Evolutionary conservation across 805 yeast species (phyloP).

Genomic region (Saccharomycopsis sp.): DNA sequence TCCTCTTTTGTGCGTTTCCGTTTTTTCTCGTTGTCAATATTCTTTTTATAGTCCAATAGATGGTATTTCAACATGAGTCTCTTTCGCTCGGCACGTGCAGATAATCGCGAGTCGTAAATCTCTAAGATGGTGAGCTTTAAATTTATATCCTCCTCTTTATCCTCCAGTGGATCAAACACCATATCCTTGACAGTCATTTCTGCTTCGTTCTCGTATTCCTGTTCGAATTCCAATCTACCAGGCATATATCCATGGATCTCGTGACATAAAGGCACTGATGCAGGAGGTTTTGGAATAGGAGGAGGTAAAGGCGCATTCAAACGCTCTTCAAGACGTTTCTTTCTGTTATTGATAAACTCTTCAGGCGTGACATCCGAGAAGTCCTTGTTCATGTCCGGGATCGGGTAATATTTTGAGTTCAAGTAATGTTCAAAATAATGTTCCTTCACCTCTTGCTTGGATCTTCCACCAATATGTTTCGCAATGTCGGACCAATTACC

Average conservation of each 20-base stretch:
- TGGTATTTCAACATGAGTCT: constrained; percentile 70
- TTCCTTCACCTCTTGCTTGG: constrained; percentile 82
- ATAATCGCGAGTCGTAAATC: constrained; percentile 82
- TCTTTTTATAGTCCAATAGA: constrained; percentile 77
- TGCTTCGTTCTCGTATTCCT: constrained; percentile 95
- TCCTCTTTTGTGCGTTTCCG: constrained; percentile 69
- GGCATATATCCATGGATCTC: constrained; percentile 99
- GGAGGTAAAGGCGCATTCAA: constrained; percentile 68
- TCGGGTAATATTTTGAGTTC: constrained; percentile 67
- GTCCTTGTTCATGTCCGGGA: constrained; percentile 76
- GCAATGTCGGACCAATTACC: constrained; percentile 99
- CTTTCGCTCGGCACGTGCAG: constrained; percentile 90
- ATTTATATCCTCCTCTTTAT: constrained; percentile 80
- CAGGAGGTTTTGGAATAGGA: constrained; percentile 81
- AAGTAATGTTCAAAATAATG: constrained; percentile 76
- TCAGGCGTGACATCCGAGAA: constrained; percentile 56
- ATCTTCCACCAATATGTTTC: constrained; percentile 88
- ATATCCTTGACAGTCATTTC: constrained; percentile 91
- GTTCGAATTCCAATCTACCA: constrained; percentile 93
- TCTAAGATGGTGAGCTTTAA: constrained; percentile 81
- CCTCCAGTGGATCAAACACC: constrained; percentile 85
- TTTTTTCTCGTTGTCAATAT: constrained; percentile 76
- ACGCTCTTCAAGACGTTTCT: constrained; percentile 64
- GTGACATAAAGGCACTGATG: constrained; percentile 93
- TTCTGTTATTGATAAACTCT: constrained; percentile 62